phyloP scores from a whole-genome alignment of 352 stramenopile genomes.

The Phytopythium delawarense region DNA sequence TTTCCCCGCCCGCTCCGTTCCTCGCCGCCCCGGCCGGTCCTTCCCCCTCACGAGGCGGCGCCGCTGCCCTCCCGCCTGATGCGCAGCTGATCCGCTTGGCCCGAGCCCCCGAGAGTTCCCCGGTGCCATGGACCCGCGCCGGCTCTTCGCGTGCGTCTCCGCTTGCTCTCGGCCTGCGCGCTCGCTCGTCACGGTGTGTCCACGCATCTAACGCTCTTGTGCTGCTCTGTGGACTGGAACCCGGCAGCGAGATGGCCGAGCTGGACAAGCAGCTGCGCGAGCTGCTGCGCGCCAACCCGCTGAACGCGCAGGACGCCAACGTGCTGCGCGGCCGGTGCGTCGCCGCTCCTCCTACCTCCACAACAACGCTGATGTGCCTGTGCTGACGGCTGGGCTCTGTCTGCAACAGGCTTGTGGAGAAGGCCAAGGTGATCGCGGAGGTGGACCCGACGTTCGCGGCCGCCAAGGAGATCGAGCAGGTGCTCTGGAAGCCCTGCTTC shows the following conservation, averaged over 20 bases:
- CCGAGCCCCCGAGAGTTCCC: background rate
- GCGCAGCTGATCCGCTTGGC: background rate
- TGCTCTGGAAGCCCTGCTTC: slow-evolving; percentile 89
- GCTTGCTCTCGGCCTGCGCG: no score
- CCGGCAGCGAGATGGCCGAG: slow-evolving; percentile 57
- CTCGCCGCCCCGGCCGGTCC: background rate
- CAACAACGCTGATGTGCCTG: background rate
- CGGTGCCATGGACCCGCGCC: slow-evolving; percentile 5
- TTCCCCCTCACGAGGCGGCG: background rate
- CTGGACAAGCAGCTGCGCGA: slow-evolving; percentile 74
- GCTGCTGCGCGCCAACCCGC: slow-evolving; percentile 56
- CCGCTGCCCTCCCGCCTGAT: slow-evolving; percentile 3
- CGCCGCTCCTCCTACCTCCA: background rate
- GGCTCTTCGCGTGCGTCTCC: slow-evolving; percentile 5
- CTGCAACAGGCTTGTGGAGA: slow-evolving; percentile 36
- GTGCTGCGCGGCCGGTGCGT: slow-evolving; percentile 35
- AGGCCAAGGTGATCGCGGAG: slow-evolving; percentile 40
- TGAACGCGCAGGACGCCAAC: slow-evolving; percentile 59
- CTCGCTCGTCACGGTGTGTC: background rate
- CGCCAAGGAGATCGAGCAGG: slow-evolving; percentile 69
- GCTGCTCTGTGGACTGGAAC: background rate
- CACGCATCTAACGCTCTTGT: background rate
- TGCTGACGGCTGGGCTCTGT: background rate
- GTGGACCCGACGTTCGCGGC: slow-evolving; percentile 50
- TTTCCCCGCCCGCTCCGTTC: no score